Evolutionary conservation across 2,329 filamentous ascomycete species (phyloP), one percentile per base, ranked within the genome.

Genomic region (Nothopassalora personata): DNA sequence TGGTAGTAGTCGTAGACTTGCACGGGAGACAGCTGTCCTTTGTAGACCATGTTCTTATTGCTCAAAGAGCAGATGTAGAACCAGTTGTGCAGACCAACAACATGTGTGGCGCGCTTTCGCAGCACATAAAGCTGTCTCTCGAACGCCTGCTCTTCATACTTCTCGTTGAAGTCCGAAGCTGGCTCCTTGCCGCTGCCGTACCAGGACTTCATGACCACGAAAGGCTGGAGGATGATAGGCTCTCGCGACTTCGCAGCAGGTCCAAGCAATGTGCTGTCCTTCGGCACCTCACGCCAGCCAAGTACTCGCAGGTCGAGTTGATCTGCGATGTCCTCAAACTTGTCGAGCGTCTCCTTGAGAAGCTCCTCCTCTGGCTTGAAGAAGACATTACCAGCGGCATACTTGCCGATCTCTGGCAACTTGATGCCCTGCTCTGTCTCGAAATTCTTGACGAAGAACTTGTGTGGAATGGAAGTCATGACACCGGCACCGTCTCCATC

Each of bases 21-120:
- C 31, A 93, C 86, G 27, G 93, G 93, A 48, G 93, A 89, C 66
- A 97, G 82, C 75, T 97, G 94, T 64, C 93, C 93, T 83, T 97
- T 97, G 84, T 97, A 97, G 61, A 97, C 90, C 77, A 97, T 97
- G 80, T 97, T 97, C 79, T 92, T 92, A 86, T 96, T 97, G 76
- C 87, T 94, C 67, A 97, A 80, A 53, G 91, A 96, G 83, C 93
- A 97, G 60, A 97, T 82, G 76, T 97, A 97, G 82, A 97, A 97
- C 93, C 93, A 97, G 77, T 97, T 97, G 77, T 95, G 91, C 58
- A 97, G 83, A 60, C 93, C 92, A 73, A 97, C 94, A 70, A 91
- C 89, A 80, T 97, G 91, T 51, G 92, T 96, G 56, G 92, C 89
- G 70, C 91, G 89, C 83, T 99, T 99, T 73, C 93, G 88, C 68